Evolutionary conservation across 257 asterid species (phyloP).

Genomic region (Solanum rostratum): DNA sequence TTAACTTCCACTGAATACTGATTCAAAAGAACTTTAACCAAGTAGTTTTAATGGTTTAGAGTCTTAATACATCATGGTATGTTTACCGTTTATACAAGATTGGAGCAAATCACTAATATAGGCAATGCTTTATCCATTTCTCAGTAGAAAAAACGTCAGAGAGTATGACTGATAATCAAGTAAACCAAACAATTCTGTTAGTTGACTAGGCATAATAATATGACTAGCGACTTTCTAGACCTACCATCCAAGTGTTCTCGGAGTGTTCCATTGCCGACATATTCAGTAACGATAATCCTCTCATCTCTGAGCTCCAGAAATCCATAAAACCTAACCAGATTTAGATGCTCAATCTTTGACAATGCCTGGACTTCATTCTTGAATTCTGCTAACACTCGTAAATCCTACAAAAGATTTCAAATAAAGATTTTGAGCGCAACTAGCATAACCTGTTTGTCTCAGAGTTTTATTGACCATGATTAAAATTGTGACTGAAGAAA

Average conservation of each 20-base stretch:
- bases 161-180: neutral
- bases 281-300: constrained; percentile 42
- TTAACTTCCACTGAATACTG: neutral
- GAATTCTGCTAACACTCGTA: constrained; percentile 29
- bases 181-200: neutral
- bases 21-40: neutral
- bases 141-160: neutral
- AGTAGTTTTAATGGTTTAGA: neutral
- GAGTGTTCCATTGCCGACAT: constrained; percentile 53
- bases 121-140: neutral
- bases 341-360: constrained; percentile 55
- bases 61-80: neutral
- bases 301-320: constrained; percentile 48
- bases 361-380: constrained; percentile 49
- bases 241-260: constrained; percentile 69
- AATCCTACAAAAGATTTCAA: constrained; percentile 5
- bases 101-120: neutral
- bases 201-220: neutral
- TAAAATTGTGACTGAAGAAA: neutral
- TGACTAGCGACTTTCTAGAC: neutral
- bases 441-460: neutral
- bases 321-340: constrained; percentile 50
- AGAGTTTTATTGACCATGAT: neutral
- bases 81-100: neutral
- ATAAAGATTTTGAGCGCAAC: neutral